Evolutionary conservation across 495 filamentous ascomycete genomes (phyloP).

Genomic region (Bathelium albidoporum): DNA sequence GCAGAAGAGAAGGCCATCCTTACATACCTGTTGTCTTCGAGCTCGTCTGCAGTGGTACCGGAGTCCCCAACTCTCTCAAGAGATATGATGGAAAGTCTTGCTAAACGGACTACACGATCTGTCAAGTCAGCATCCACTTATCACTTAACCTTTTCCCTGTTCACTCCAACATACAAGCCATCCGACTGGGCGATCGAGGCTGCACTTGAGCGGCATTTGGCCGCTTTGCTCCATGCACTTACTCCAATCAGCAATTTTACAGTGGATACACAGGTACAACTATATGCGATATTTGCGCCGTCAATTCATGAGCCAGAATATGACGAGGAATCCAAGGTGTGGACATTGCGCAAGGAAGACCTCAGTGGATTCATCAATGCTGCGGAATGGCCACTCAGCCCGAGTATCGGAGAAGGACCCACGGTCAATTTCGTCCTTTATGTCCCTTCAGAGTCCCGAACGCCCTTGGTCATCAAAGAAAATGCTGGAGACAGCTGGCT

Average conservation of each 20-base stretch:
- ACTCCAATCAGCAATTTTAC: constrained; percentile 88
- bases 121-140: constrained; percentile 91
- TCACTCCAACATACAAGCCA: constrained; percentile 64
- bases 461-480: constrained; percentile 57
- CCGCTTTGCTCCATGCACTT: constrained; percentile 68
- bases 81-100: constrained; percentile 43
- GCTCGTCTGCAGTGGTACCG: constrained; percentile 12
- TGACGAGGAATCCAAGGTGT: constrained; percentile 41
- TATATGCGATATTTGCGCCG: constrained; percentile 71
- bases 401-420: constrained; percentile 84
- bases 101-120: constrained; percentile 59
- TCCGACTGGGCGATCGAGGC: constrained; percentile 86
- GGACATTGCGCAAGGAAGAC: constrained; percentile 74
- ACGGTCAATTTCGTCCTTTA: constrained; percentile 95
- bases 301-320: constrained; percentile 54
- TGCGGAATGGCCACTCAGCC: constrained; percentile 92
- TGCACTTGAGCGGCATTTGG: constrained; percentile 70
- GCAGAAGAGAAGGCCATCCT: constrained; percentile 84
- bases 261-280: constrained; percentile 89
- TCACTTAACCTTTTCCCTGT: constrained; percentile 91
- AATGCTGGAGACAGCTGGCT: constrained; percentile 80
- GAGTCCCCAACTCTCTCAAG: constrained; percentile 32
- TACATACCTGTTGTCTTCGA: constrained; percentile 62
- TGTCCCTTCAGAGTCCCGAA: constrained; percentile 50
- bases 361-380: constrained; percentile 92